A percentile compares a stretch with the other conserved stretches of the same genome.
Conservation (phyloP, 2,329 filamentous ascomycete species). For the Orbilia javanica region DNA sequence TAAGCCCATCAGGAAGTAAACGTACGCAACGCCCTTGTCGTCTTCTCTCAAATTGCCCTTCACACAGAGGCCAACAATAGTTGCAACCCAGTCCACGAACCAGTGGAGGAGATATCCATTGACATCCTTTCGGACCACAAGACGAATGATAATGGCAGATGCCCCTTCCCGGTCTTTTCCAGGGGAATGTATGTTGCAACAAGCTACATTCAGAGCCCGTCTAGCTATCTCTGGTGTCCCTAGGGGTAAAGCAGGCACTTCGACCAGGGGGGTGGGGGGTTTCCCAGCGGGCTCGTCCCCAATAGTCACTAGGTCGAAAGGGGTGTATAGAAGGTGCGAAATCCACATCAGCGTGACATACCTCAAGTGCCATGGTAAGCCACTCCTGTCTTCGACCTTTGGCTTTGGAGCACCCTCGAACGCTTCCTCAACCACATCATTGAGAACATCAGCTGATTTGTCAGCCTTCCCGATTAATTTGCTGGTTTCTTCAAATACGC, state of each 20-base stretch:
- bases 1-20: conserved; percentile 60
- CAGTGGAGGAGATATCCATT: conserved; percentile 79
- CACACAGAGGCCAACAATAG: conserved; percentile 39
- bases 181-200: conserved; percentile 75
- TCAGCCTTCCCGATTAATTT: conserved; percentile 59
- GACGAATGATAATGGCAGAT: conserved; percentile 81
- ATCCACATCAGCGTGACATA: conserved; percentile 92
- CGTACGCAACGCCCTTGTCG: conserved; percentile 45
- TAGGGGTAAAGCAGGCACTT: conserved; percentile 20
- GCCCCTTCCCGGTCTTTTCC: conserved; percentile 92
- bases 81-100: conserved; percentile 64
- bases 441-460: conserved; percentile 57
- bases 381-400: conserved; percentile 57
- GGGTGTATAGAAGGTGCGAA: conserved; percentile 82
- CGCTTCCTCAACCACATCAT: conserved; percentile 31
- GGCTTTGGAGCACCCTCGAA: conserved; percentile 65
- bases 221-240: conserved; percentile 45
- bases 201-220: conserved; percentile 39
- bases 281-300: conserved; percentile 67
- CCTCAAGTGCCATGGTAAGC: conserved; percentile 80
- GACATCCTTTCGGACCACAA: conserved; percentile 90
- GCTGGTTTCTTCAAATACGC: conserved; percentile 75
- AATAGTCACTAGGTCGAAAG: conserved; percentile 90
- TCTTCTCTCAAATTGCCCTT: conserved; percentile 42
- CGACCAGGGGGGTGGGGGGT: conserved; percentile 60